phyloP scores from a whole-genome alignment of 169 alveolate species.

The Plasmodium gallinaceum region DNA sequence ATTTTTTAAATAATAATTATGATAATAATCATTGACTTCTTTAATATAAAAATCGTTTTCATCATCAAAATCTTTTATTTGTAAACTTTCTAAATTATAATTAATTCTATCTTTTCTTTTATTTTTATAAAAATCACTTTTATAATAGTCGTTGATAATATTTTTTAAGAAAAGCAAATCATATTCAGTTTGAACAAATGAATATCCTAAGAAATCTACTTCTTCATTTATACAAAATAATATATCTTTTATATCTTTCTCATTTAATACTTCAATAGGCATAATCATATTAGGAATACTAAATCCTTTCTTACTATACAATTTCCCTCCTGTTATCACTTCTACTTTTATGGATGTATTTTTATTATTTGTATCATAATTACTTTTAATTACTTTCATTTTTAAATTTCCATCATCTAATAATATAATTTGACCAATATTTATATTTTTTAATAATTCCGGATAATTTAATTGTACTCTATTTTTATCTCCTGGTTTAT shows the following conservation, averaged over 20 bases:
- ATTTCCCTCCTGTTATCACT: slow-evolving; percentile 84
- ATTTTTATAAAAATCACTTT: slow-evolving; percentile 80
- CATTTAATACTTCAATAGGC: slow-evolving; percentile 85
- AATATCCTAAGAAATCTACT: slow-evolving; percentile 84
- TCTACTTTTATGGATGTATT: slow-evolving; percentile 75
- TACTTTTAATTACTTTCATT: slow-evolving; percentile 78
- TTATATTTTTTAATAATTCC: slow-evolving; percentile 79
- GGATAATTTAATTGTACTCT: slow-evolving; percentile 84
- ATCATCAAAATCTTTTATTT: slow-evolving; percentile 56
- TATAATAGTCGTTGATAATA: slow-evolving; percentile 81
- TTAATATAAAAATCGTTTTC: slow-evolving; percentile 49
- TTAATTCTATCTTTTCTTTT: slow-evolving; percentile 78
- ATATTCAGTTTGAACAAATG: slow-evolving; percentile 84
- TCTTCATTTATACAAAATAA: slow-evolving; percentile 85
- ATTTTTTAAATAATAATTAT: slow-evolving; percentile 68
- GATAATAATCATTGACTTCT: slow-evolving; percentile 71
- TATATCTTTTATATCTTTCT: slow-evolving; percentile 87
- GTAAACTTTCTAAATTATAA: slow-evolving; percentile 52
- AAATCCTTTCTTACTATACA: slow-evolving; percentile 88
- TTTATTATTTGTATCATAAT: slow-evolving; percentile 8
- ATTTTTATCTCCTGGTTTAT: slow-evolving; percentile 77
- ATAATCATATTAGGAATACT: slow-evolving; percentile 86
- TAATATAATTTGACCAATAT: slow-evolving; percentile 82
- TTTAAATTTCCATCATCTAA: slow-evolving; percentile 87
- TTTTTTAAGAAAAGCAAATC: slow-evolving; percentile 83